phyloP scores from a whole-genome alignment of 1,139 yeast genomes.

The Scheffersomyces parashehatae region DNA sequence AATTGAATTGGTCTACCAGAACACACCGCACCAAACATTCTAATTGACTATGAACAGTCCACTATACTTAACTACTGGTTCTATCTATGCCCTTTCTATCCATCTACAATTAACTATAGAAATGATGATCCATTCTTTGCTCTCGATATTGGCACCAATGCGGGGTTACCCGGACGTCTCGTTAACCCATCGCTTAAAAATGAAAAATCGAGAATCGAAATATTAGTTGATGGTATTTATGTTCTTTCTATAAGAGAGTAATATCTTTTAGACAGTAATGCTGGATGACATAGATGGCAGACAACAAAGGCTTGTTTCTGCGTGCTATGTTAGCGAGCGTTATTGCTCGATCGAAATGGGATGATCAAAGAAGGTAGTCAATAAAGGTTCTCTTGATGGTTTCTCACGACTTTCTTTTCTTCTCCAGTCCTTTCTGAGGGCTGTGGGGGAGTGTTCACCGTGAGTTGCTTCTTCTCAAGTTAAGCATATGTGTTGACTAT shows the following conservation, averaged over 20 bases:
- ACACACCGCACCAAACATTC: constrained; percentile 58
- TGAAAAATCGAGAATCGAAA: too few relatives aligned
- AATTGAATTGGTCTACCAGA: constrained; percentile 57
- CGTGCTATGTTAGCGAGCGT: too few relatives aligned
- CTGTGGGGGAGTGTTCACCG: too few relatives aligned
- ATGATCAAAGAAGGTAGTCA: constrained; percentile 16
- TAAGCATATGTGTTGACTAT: constrained; percentile 17
- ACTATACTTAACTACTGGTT: background rate
- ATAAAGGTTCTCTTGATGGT: background rate
- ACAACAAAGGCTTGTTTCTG: too few relatives aligned
- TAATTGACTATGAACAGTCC: background rate
- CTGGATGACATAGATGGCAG: too few relatives aligned
- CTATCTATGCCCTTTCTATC: too few relatives aligned
- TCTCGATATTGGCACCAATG: background rate
- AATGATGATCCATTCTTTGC: background rate
- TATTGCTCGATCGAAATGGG: constrained; percentile 3
- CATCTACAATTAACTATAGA: background rate
- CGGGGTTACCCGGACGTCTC: constrained; percentile 13
- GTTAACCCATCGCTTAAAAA: too few relatives aligned
- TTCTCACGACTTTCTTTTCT: background rate
- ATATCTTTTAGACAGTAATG: too few relatives aligned
- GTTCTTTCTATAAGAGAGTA: too few relatives aligned
- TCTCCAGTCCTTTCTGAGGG: background rate
- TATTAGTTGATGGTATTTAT: too few relatives aligned
- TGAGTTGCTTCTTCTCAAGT: too few relatives aligned